These are phyloP conservation scores for Gleditsia sinensis DNA, from an alignment of 306 rosid genomes.

Conservation along the genomic window DNA sequence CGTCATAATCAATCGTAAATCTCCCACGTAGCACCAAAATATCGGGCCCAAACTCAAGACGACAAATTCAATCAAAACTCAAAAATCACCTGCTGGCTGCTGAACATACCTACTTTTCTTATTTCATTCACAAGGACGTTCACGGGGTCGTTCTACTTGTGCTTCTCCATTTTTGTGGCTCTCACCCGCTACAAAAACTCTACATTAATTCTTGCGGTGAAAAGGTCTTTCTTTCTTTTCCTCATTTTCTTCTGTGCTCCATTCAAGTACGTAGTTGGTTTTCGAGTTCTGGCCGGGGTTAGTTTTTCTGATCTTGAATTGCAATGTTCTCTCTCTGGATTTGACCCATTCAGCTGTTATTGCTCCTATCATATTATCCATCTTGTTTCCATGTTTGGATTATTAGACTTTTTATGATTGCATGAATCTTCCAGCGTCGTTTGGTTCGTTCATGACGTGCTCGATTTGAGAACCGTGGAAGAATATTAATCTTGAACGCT, in stretches of 20 bases:
- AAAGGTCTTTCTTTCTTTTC: background rate
- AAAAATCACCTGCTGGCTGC: background rate
- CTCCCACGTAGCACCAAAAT: background rate
- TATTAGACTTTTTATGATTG: background rate
- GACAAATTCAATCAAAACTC: background rate
- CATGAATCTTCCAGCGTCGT: background rate
- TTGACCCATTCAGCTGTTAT: background rate
- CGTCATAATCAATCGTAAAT: no score
- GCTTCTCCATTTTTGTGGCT: background rate
- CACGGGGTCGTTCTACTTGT: background rate
- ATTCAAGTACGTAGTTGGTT: background rate
- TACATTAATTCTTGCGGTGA: background rate
- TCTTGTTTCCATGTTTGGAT: background rate
- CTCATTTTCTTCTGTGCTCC: background rate
- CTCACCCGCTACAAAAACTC: background rate
- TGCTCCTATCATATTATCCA: background rate
- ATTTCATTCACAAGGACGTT: background rate
- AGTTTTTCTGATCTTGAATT: constrained; percentile 23
- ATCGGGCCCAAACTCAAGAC: background rate
- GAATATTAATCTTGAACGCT: constrained; percentile 15
- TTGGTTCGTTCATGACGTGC: background rate
- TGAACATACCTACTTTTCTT: background rate
- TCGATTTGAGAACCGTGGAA: background rate
- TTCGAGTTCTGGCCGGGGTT: background rate
- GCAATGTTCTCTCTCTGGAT: background rate